Evolutionary conservation across 1,139 yeast species (phyloP), one percentile per base, ranked within the genome.

Genomic region (Geotrichum citri-aurantii): DNA sequence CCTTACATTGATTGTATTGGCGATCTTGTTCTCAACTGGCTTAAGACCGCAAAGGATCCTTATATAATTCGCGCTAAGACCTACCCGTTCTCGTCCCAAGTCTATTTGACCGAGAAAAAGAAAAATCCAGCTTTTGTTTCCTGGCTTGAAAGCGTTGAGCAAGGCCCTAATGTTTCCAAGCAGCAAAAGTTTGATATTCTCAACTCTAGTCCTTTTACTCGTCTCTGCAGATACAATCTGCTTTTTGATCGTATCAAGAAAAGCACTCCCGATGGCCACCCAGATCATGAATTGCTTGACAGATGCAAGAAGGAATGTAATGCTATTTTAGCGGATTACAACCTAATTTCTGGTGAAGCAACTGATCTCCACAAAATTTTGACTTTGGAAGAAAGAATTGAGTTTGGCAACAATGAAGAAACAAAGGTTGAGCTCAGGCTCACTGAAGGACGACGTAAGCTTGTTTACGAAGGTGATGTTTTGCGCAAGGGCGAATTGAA

Each of bases 181-280:
- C 60, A 57, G 40, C 62, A 59, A 23, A 75, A 68, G 68, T 81
- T 87, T 65, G 86, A 89, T 65, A 86, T 95, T 0, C 87, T 88
- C 63, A 84, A 87, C 62, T 87, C 90, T 4, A 59, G 62, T 29
- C 62, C 62, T 7, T 57, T 59, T 40, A 59, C 60, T 12, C 79
- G 95, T 17, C 78, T 88, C 59, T 90, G 87, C 58, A 82, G 86
- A 54, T 77, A 88, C 59, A 86, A 90, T 0, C 75, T 89, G 48
- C 86, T 89, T 48, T 75, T 89, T 23, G 71, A 73, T 19, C 88
- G 90, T 46, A 81, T 89, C 31, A 69, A 75, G 51, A 79, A 78
- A 73, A 69, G 79, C 66, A 76, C 86, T 26, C 76, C 79, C 12
- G 79, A 77, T 48, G 73, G 77, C 1, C 83, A 82, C 54, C 79